These are phyloP conservation scores for Senecio squalidus DNA, from an alignment of 140 eudicot genomes.

Conservation along the genomic window DNA sequence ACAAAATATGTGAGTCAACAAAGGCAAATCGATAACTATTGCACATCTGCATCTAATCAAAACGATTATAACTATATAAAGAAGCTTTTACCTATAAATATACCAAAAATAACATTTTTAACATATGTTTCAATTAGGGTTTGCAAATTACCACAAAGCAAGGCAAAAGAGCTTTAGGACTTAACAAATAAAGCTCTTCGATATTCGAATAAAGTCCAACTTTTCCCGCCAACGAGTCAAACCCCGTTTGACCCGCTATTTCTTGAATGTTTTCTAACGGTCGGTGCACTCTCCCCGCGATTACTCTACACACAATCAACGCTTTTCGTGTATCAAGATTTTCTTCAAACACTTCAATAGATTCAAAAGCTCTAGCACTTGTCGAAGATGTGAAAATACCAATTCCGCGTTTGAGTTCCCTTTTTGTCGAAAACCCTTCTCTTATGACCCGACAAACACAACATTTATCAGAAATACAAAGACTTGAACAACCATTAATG, in stretches of 20 bases:
- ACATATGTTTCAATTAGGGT: slow-evolving; percentile 29
- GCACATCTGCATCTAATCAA: slow-evolving; percentile 7
- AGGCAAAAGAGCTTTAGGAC: slow-evolving; percentile 85
- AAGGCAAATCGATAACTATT: background rate
- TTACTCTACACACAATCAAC: slow-evolving; percentile 81
- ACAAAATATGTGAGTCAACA: background rate
- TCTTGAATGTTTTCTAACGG: slow-evolving; percentile 84
- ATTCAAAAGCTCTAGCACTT: slow-evolving; percentile 75
- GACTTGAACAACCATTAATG: slow-evolving; percentile 55
- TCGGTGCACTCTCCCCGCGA: slow-evolving; percentile 92
- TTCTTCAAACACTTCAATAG: slow-evolving; percentile 38
- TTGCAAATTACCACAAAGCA: slow-evolving; percentile 98
- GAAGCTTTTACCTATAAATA: slow-evolving; percentile 3
- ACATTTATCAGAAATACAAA: slow-evolving; percentile 69
- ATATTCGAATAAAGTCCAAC: slow-evolving; percentile 79
- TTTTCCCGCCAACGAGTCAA: slow-evolving; percentile 95
- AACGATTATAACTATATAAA: slow-evolving; percentile 4
- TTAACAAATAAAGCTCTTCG: slow-evolving; percentile 93
- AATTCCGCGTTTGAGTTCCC: slow-evolving; percentile 56
- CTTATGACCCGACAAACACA: slow-evolving; percentile 69
- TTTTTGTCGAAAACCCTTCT: slow-evolving; percentile 61
- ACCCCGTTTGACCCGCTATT: slow-evolving; percentile 75
- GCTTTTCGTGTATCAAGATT: slow-evolving; percentile 51
- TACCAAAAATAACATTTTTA: slow-evolving; percentile 21
- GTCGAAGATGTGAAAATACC: slow-evolving; percentile 94